Base-by-base conservation (phyloP, 169 alveolate species). In the Babesia ovata region DNA sequence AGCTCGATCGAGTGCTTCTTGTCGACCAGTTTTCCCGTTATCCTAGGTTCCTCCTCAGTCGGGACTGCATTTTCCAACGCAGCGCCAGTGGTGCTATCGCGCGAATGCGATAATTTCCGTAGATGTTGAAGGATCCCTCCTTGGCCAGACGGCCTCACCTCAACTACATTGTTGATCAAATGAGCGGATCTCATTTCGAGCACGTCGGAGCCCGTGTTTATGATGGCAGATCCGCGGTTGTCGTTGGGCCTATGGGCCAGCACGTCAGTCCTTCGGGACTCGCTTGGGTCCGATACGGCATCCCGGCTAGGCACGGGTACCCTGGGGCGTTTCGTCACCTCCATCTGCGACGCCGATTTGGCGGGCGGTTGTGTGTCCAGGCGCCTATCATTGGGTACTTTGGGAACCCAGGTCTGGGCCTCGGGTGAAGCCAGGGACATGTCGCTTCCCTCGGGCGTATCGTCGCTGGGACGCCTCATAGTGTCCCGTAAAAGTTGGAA, bases 1-100 rank as follows among this genome's bases (percentile, higher is more conserved):
- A 65, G 46, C 62, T 45, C 62, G 11, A 46, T 46, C 12, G 60
- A 14, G 45, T 65, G 74, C 49, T 28, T 65, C 21, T 50, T 46
- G 24, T 13, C 49, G 48, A 24, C 14, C 14, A 17, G 61, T 9
- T 28, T 56, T 2, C 21, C 22, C 21, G 22, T 28, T 4, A 39
- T 6, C 1, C 22, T 2, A 2, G 12, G 7, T 56, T 56, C 63
- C 8, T 56, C 63, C 8, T 21, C 63, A 8, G 16, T 56, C 29
- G 45, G 6, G 6, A 21, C 6, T 6, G 39, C 6, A 2, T 2
- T 6, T 6, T 33, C 39, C 39, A 33, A 6, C 39, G 39, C 39
- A 33, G 39, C 39, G 39, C 2, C 39, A 2, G 10, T 33, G 10
- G 39, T 6, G 39, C 39, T 33, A 2, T 33, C 28, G 16, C 6